Base-by-base conservation (phyloP, 345 rosid species). In the Eucalyptus curtisii region DNA sequence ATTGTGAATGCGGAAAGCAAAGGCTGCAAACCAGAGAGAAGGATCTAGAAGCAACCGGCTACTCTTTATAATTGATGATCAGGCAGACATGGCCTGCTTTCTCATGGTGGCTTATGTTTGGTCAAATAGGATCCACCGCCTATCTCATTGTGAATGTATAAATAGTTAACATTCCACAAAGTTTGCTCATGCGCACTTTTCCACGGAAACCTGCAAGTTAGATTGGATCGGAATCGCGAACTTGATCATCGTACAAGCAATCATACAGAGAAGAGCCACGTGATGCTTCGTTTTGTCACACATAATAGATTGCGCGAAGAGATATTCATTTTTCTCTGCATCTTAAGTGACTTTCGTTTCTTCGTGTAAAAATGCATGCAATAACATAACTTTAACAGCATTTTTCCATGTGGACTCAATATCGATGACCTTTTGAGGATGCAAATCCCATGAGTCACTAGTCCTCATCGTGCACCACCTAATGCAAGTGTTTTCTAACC, bases 221-320 rank as follows among this genome's bases (percentile, higher is more conserved):
- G 44, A 17, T 17, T 33, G 24, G 44, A 68, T 5, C 7, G 24
- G 80, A 33, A 68, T 10, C 45, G 45, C 1, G 45, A 37, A 10
- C 82, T 11, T 13, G 12, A 0, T 11, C 47, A 40, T 12, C 47
- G 1, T 37, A 37, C 47, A 20, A 37, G 82, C 82, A 37, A 76
- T 40, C 27, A 37, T 37, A 20, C 4, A 6, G 20, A 37, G 13
- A 40, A 20, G 14, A 37, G 13, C 20, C 47, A 37, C 2, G 82
- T 11, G 20, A 33, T 19, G 81, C 25, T 19, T 17, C 7, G 0
- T 71, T 9, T 33, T 24, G 0, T 8, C 42, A 37, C 4, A 5
- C 24, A 3, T 9, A 8, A 9, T 1, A 25, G 81, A 19, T 71
- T 3, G 25, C 13, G 7, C 8, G 25, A 20, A 20, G 24, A 2